Evolutionary conservation across 148 eudicot genomes (phyloP).

Genomic region (Suaeda aralocaspica): DNA sequence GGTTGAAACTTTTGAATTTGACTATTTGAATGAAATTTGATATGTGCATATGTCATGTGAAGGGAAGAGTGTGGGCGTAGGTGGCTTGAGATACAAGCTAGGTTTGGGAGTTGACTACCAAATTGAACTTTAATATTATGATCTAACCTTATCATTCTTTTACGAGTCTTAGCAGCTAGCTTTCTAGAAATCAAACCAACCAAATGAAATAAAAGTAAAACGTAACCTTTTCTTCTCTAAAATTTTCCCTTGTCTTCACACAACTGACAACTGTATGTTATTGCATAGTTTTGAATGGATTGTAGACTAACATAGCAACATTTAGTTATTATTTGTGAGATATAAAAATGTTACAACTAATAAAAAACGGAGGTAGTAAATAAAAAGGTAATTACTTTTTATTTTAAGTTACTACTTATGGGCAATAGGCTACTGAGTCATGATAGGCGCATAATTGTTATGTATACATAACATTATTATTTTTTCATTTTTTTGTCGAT

Average conservation of each 20-base stretch:
- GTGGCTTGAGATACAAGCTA: conserved; percentile 13
- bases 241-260: neutral
- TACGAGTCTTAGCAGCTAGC: too few species aligned
- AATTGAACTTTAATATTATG: neutral
- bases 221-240: neutral
- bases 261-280: neutral
- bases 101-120: conserved; percentile 16
- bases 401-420: too few species aligned
- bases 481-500: too few species aligned
- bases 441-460: too few species aligned
- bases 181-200: conserved; percentile 17
- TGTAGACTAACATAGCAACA: neutral
- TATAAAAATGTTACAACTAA: too few species aligned
- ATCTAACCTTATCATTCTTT: neutral
- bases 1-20: conserved; percentile 14
- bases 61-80: neutral
- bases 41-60: conserved; percentile 23
- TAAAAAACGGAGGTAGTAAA: too few species aligned
- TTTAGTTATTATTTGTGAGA: too few species aligned
- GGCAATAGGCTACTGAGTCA: too few species aligned
- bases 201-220: neutral
- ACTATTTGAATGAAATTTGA: neutral
- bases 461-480: too few species aligned
- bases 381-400: too few species aligned
- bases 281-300: neutral